Evolutionary conservation across 495 filamentous ascomycete genomes (phyloP), one percentile per base, ranked within the genome.

Genomic region (Parathielavia appendiculata): DNA sequence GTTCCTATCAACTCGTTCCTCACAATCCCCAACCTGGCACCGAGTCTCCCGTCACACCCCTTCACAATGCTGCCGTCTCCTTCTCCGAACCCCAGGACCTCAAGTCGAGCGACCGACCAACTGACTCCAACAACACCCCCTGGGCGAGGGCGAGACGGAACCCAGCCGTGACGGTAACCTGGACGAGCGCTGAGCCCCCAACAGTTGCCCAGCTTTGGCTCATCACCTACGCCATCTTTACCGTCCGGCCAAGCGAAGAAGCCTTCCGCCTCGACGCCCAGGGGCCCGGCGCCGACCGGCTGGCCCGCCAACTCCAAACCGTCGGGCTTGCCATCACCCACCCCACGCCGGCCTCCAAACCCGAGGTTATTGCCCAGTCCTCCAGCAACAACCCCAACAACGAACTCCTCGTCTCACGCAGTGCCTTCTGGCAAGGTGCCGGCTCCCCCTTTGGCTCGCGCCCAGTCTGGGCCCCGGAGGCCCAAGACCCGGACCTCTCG

Each of bases 381-480:
- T 13, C 63, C 9, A 57, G 19, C 35, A 66, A 41, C 40, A 57
- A 64, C 23, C 73, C 22, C 35, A 66, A 41, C 40, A 57, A 64
- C 23, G 74, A 77, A 58, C 69, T 80, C 20, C 59, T 79, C 19
- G 53, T 79, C 44, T 67, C 76, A 38, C 74, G 79, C 56, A 66
- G 69, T 49, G 74, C 83, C 12, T 88, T 88, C 74, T 88, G 84
- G 84, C 85, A 88, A 62, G 84, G 84, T 41, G 85, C 85, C 26
- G 85, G 73, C 23, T 86, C 83, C 1, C 85, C 85, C 30, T 75
- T 83, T 26, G 84, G 84, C 30, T 67, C 83, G 10, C 84, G 83
- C 16, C 80, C 83, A 6, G 81, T 77, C 47, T 88, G 85, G 85
- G 71, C 73, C 1, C 75, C 76, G 10, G 66, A 66, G 47, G 54